phyloP scores from a whole-genome alignment of 2,329 filamentous ascomycete species.

The Whalleya microplaca region DNA sequence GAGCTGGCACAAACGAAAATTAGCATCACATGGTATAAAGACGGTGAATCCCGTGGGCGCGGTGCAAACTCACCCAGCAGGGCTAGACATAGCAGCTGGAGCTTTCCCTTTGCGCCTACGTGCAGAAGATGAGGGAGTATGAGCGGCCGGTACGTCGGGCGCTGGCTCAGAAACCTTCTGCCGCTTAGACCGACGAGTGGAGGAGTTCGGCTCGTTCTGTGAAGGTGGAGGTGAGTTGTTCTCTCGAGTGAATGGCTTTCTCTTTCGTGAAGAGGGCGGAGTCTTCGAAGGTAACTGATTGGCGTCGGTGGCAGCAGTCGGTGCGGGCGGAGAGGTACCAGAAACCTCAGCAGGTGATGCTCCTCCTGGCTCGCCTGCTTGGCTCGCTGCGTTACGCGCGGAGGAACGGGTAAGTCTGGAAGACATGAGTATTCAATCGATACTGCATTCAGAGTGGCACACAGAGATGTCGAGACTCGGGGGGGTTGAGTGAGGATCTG shows the following conservation, averaged over 20 bases:
- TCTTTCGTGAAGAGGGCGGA: constrained; percentile 64
- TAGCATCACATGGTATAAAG: constrained; percentile 15
- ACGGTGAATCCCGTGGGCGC: neutral
- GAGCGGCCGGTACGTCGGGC: constrained; percentile 37
- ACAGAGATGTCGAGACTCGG: constrained; percentile 16
- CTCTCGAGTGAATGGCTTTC: constrained; percentile 66
- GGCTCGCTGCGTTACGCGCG: constrained; percentile 81
- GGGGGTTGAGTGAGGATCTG: constrained; percentile 11
- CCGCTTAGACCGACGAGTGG: constrained; percentile 69
- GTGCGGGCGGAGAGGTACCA: constrained; percentile 46
- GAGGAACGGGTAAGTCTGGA: constrained; percentile 95
- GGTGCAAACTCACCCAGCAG: constrained; percentile 58
- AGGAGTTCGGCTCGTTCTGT: constrained; percentile 37
- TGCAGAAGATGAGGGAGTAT: constrained; percentile 42
- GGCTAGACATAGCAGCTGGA: constrained; percentile 71
- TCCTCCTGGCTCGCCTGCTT: constrained; percentile 51
- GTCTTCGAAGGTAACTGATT: constrained; percentile 47
- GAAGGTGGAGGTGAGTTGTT: constrained; percentile 45
- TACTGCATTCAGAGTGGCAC: constrained; percentile 18
- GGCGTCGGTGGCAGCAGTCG: constrained; percentile 42
- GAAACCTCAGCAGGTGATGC: constrained; percentile 45
- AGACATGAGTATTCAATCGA: constrained; percentile 75
- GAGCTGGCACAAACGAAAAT: constrained; percentile 43
- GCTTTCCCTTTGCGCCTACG: constrained; percentile 65
- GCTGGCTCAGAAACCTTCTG: constrained; percentile 63